Evolutionary conservation across 345 rosid species (phyloP), one percentile per base, ranked within the genome.

Genomic region (Isatis tinctoria): DNA sequence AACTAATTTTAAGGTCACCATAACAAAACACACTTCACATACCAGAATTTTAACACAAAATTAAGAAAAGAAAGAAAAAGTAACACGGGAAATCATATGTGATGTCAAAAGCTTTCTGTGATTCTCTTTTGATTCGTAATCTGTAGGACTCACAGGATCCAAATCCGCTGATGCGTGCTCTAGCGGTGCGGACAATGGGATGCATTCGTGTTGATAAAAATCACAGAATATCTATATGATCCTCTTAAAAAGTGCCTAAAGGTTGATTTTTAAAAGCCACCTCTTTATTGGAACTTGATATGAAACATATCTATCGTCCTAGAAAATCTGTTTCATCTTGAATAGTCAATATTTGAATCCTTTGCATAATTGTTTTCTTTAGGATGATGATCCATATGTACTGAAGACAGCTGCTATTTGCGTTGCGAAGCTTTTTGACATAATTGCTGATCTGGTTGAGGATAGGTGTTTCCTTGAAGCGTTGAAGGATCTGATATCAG

Each of bases 131-230:
- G 69, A 30, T 74, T 49, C 78, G 75, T 49, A 47, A 57, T 69
- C 76, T 83, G 74, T 87, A 92, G 99, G 99, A 92, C 79, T 96
- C 98, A 52, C 99, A 96, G 74, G 99, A 96, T 75, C 97, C 99
- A 69, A 96, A 92, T 87, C 99, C 99, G 14, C 78, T 96, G 70
- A 96, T 96, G 69, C 98, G 99, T 28, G 99, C 99, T 75, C 80
- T 96, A 80, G 99, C 98, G 75, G 98, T 92, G 57, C 87, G 98
- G 72, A 96, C 98, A 63, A 96, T 96, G 99, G 99, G 99, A 13
- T 96, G 99, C 87, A 96, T 96, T 75, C 99, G 99, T 80, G 98
- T 96, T 73, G 99, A 92, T 80, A n/a, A 96, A 96, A 87, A 96
- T 96, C 65, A 96, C 98, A 5, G 99, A 96, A 79, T 96, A 96